Evolutionary conservation across 2,329 filamentous ascomycete genomes (phyloP).

Genomic region (Pyrenophora seminiperda): DNA sequence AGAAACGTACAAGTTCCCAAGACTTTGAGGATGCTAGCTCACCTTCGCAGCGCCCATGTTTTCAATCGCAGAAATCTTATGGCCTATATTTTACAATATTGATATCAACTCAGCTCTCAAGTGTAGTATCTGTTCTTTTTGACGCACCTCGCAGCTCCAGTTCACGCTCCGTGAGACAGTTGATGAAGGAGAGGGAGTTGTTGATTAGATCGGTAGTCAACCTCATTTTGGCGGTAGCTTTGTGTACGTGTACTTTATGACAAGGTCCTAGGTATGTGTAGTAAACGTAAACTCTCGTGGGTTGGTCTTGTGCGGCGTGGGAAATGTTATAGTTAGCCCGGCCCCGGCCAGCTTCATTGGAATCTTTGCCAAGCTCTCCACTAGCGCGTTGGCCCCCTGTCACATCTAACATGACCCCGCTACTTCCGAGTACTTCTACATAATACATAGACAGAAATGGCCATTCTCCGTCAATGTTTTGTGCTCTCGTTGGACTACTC

Average conservation of each 20-base stretch:
- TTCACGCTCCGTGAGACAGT: conserved; percentile 97
- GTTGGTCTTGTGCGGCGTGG: background rate
- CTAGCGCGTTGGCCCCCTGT: too few species aligned
- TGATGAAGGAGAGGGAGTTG: conserved; percentile 95
- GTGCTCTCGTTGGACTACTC: too few species aligned
- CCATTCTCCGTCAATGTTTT: too few species aligned
- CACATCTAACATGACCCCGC: too few species aligned
- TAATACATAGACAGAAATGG: too few species aligned
- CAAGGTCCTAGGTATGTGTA: background rate
- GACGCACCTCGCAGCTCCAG: conserved; percentile 98
- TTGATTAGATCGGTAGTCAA: conserved; percentile 94
- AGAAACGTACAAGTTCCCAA: background rate
- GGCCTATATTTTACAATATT: conserved; percentile 72
- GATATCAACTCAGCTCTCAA: conserved; percentile 86
- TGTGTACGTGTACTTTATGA: background rate
- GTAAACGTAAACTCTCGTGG: background rate
- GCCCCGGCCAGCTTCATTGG: conserved; percentile 9
- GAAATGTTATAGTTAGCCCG: conserved; percentile 5
- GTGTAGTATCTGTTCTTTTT: conserved; percentile 98
- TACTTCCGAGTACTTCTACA: too few species aligned
- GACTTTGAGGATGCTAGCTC: conserved; percentile 48
- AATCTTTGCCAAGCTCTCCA: background rate
- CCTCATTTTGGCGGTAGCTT: conserved; percentile 71
- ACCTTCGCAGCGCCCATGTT: conserved; percentile 95
- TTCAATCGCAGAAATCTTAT: conserved; percentile 96